A percentile compares a stretch with the other conserved stretches of the same genome.
These are phyloP conservation scores for Didymellaceae sp. DNA, from an alignment of 2,329 filamentous ascomycete species.

Conservation along the genomic window DNA sequence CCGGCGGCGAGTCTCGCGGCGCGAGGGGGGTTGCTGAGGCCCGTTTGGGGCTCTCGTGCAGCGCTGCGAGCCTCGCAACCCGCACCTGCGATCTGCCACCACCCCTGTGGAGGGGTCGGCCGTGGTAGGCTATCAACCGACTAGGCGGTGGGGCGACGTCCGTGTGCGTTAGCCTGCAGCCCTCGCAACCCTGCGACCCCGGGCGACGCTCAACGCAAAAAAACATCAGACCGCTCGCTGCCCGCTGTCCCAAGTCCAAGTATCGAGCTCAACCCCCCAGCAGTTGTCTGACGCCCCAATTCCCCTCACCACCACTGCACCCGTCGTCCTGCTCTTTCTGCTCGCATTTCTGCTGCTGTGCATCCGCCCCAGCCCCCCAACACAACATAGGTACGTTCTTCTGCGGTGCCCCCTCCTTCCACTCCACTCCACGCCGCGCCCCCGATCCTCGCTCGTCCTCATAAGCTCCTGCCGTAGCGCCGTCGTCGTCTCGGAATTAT, in stretches of 20 bases:
- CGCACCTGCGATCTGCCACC: not conserved
- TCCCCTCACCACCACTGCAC: conserved; percentile 13
- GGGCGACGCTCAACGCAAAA: conserved; percentile 41
- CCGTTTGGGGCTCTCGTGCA: not conserved
- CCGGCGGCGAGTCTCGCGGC: not conserved
- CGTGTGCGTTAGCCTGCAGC: conserved; percentile 28
- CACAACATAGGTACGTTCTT: conserved; percentile 46
- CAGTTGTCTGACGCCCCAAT: conserved; percentile 30
- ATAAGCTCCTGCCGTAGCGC: conserved; percentile 18
- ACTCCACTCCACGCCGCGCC: conserved; percentile 30
- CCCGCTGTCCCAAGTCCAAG: conserved; percentile 30
- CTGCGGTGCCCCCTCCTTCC: conserved; percentile 18
- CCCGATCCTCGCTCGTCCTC: conserved; percentile 22
- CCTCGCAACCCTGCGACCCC: conserved; percentile 29
- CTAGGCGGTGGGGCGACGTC: conserved; percentile 10
- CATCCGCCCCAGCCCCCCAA: conserved; percentile 30
- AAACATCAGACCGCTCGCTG: conserved; percentile 47
- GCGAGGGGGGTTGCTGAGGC: not conserved
- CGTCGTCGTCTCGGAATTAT: conserved; percentile 24
- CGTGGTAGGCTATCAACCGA: not conserved
- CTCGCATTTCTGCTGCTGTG: conserved; percentile 6
- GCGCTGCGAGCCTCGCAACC: not conserved
- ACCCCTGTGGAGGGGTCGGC: conserved; percentile 11
- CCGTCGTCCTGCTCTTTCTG: not conserved
- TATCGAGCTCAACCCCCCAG: conserved; percentile 20